Conservation (phyloP, 2,329 filamentous ascomycete species). For the Hymenoscyphus repandus region DNA sequence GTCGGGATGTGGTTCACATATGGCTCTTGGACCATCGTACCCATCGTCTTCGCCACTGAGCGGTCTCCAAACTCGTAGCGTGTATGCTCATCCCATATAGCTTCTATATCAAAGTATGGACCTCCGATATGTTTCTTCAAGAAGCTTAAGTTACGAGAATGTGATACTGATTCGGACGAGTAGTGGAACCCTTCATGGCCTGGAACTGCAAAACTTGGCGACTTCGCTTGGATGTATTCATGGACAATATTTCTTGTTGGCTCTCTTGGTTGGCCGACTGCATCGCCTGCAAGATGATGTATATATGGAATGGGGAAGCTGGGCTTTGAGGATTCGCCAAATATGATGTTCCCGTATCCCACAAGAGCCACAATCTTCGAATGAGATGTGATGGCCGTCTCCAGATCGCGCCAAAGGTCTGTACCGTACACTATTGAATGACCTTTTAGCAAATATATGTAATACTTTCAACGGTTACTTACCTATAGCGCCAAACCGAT, state of each 20-base stretch:
- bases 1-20: conserved; percentile 77
- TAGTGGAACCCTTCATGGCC: conserved; percentile 10
- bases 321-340: background rate
- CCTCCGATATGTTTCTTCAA: conserved; percentile 58
- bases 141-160: conserved; percentile 61
- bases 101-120: conserved; percentile 68
- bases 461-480: background rate
- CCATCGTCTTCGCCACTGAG: conserved; percentile 68
- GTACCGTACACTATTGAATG: background rate
- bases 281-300: conserved; percentile 5
- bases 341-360: conserved; percentile 3
- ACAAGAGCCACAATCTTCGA: conserved; percentile 2
- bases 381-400: background rate
- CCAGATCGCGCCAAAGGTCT: background rate
- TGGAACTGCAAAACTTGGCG: conserved; percentile 12
- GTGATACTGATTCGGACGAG: conserved; percentile 44
- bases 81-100: conserved; percentile 75
- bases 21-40: conserved; percentile 74
- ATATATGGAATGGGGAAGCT: background rate
- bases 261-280: background rate
- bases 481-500: conserved; percentile 1
- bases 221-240: conserved; percentile 7
- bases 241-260: background rate
- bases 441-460: background rate
- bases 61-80: conserved; percentile 65